Evolutionary conservation across 371 early-diverging fungal species (phyloP), one percentile per base, ranked within the genome.

Genomic region (Mortierella sp.): DNA sequence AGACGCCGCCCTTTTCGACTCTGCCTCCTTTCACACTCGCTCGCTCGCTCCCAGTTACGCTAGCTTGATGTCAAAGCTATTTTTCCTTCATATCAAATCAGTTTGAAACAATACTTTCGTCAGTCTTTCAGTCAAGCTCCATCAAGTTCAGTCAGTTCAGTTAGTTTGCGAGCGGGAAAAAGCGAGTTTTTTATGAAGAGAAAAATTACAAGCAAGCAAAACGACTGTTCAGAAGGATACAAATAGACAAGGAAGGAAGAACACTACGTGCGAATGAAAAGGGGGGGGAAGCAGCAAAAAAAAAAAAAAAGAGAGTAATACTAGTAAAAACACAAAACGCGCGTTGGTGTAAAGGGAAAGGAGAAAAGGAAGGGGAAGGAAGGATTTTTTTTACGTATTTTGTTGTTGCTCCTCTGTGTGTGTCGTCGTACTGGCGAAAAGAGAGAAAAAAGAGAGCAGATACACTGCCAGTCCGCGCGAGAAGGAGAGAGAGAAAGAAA

Each of bases 121-220:
- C 34, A 19, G 14, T 16, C 16, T 34, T 19, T 34, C 63, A 34
- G 38, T 16, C 8, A 31, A 26, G 28, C 19, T 60, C 16, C 6
- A 16, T 31, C 58, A 57, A 26, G 63, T 14, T 28, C 31, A 13
- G n/a, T 8, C 60, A 31, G 60, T 31, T 34, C 63, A 63, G 16
- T 38, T 68, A 10, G 38, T 68, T 68, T 68, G 68, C 68, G 24
- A 68, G 44, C 24, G 68, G 11, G 24, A 42, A 60, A 63, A 42
- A 21, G 68, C 24, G 38, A 11, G 28, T 68, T 38, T 42, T 65
- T 68, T 38, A 68, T 68, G n/a, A 10, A 9, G 9, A 34, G 60
- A 63, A 60, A 34, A 38, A 68, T 19, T 68, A 68, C 68, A 68
- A 68, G 68, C 68, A 68, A 68, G 68, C 34, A 42, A 60, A 63